Evolutionary conservation across 805 yeast species (phyloP).

Genomic region (Teunomyces gatunensis): DNA sequence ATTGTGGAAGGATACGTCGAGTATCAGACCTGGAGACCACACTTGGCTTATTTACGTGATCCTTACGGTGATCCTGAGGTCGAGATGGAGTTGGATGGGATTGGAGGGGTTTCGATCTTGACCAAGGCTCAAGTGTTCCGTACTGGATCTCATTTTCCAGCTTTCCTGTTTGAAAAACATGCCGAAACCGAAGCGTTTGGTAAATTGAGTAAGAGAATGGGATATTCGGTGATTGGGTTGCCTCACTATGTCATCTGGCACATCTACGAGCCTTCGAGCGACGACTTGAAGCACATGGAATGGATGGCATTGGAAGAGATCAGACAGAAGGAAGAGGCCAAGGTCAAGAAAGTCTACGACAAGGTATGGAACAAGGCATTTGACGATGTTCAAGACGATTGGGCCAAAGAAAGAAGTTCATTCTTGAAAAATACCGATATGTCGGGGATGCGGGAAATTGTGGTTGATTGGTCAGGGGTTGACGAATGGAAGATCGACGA

Average conservation of each 20-base stretch:
- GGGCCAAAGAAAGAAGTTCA: constrained; percentile 69
- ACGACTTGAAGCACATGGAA: constrained; percentile 83
- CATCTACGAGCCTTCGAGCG: constrained; percentile 88
- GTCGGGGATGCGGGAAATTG: constrained; percentile 44
- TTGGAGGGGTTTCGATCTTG: constrained; percentile 94
- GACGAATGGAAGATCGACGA: constrained; percentile 42
- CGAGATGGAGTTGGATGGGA: constrained; percentile 92
- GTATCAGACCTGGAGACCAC: constrained; percentile 98
- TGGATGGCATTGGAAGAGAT: constrained; percentile 84
- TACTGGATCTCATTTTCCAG: constrained; percentile 92
- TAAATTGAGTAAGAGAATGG: constrained; percentile 82
- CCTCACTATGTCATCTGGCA: constrained; percentile 59
- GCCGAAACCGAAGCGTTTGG: constrained; percentile 99
- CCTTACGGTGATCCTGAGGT: constrained; percentile 94
- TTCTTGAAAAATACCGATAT: constrained; percentile 78
- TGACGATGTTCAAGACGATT: constrained; percentile 66
- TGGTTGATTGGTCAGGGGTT: constrained; percentile 69
- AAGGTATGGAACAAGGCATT: constrained; percentile 77
- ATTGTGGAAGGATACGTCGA: constrained; percentile 97
- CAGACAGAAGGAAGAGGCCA: constrained; percentile 59
- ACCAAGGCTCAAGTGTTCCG: constrained; percentile 85
- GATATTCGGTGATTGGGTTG: constrained; percentile 79
- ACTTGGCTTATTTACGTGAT: constrained; percentile 89
- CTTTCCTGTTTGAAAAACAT: constrained; percentile 91
- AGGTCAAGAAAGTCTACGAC: constrained; percentile 62